Conservation (phyloP, 1,284 basidiomycete species). For the Cryptococcus jaspeensis region DNA sequence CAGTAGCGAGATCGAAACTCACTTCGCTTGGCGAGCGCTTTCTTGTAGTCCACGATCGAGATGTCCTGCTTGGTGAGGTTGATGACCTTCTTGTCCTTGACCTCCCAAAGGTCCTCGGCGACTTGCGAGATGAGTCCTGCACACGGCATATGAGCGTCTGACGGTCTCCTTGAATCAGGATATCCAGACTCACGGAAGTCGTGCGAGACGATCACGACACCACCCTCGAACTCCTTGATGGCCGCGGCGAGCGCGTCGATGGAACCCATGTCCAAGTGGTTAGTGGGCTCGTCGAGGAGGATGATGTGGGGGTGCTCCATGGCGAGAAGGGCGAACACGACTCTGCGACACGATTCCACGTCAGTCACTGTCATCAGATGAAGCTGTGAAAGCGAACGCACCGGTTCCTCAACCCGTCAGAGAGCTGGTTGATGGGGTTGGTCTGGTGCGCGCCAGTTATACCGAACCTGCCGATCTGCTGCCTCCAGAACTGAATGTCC, state of each 20-base stretch:
- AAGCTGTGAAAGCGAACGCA: slow-evolving; percentile 50
- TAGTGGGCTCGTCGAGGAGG: slow-evolving; percentile 65
- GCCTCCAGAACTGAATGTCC: slow-evolving; percentile 84
- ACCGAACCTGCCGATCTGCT: slow-evolving; percentile 93
- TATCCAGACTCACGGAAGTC: slow-evolving; percentile 91
- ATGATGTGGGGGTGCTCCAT: slow-evolving; percentile 93
- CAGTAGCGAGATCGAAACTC: slow-evolving; percentile 11
- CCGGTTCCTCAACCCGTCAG: slow-evolving; percentile 95
- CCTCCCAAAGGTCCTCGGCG: slow-evolving; percentile 97
- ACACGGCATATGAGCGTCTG: slow-evolving; percentile 27
- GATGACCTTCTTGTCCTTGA: slow-evolving; percentile 88
- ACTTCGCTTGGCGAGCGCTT: slow-evolving; percentile 52
- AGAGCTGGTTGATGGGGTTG: slow-evolving; percentile 83
- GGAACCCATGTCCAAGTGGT: slow-evolving; percentile 64
- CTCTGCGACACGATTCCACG: slow-evolving; percentile 41
- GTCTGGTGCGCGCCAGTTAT: slow-evolving; percentile 92
- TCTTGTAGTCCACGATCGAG: slow-evolving; percentile 88
- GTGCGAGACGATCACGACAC: slow-evolving; percentile 96
- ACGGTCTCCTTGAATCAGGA: too few species aligned
- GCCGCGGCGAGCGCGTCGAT: slow-evolving; percentile 92
- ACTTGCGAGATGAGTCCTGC: slow-evolving; percentile 87
- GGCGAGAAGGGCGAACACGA: slow-evolving; percentile 60
- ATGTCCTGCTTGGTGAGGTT: slow-evolving; percentile 89
- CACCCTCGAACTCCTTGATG: slow-evolving; percentile 96
- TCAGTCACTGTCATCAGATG: neutral